phyloP scores from a whole-genome alignment of 2,329 filamentous ascomycete species.

The Rosellinia necatrix region DNA sequence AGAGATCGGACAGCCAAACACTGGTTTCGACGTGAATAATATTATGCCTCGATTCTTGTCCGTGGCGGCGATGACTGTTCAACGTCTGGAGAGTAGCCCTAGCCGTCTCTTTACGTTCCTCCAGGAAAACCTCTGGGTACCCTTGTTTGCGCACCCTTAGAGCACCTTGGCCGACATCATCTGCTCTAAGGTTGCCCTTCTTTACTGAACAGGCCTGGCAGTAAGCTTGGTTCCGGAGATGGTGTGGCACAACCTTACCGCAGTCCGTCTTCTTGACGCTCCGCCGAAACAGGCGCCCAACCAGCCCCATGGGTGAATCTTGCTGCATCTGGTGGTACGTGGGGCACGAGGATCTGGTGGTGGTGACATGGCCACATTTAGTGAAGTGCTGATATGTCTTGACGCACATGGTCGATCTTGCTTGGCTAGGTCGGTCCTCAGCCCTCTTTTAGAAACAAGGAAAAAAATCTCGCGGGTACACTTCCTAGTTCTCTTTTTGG shows the following conservation, averaged over 20 bases:
- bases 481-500: background rate
- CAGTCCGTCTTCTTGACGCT: conserved; percentile 28
- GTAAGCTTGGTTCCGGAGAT: conserved; percentile 20
- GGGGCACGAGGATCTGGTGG: conserved; percentile 29
- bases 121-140: conserved; percentile 22
- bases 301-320: conserved; percentile 25
- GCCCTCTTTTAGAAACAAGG: no score
- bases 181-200: conserved; percentile 18
- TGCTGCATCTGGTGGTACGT: conserved; percentile 33
- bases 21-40: conserved; percentile 11
- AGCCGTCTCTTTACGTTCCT: conserved; percentile 17
- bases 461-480: no score
- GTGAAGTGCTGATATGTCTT: conserved; percentile 29
- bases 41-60: conserved; percentile 9
- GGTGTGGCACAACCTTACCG: conserved; percentile 31
- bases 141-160: conserved; percentile 24
- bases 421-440: no score
- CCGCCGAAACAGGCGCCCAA: conserved; percentile 28
- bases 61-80: conserved; percentile 1
- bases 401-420: conserved; percentile 33
- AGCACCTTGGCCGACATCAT: conserved; percentile 31
- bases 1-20: conserved; percentile 33
- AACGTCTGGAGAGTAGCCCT: conserved; percentile 9
- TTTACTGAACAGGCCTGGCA: conserved; percentile 31
- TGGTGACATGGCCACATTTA: conserved; percentile 31